Evolutionary conservation across 106 monocot genomes (phyloP).

Genomic region (Gastrodia elata): DNA sequence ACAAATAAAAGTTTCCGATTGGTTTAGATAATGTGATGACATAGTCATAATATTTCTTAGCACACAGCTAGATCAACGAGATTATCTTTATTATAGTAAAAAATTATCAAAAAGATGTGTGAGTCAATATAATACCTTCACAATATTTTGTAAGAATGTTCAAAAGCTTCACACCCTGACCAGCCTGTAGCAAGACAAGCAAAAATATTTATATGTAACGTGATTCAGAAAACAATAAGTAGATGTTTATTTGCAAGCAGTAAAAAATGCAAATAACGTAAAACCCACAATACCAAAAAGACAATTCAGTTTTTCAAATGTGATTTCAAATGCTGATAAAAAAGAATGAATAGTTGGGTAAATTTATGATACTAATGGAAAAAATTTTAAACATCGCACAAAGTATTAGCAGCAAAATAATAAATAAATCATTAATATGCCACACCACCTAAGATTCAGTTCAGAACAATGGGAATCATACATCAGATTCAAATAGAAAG

Average conservation of each 20-base stretch:
- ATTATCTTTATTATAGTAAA: background rate
- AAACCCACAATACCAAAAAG: background rate
- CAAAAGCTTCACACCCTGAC: conserved; percentile 77
- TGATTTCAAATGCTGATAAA: background rate
- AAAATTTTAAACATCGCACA: background rate
- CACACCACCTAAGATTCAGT: background rate
- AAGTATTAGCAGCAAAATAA: background rate
- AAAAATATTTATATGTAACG: background rate
- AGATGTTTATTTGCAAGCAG: background rate
- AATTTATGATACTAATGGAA: background rate
- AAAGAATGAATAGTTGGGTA: background rate
- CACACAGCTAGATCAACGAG: background rate
- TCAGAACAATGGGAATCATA: background rate
- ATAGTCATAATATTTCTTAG: background rate
- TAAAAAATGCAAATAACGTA: background rate
- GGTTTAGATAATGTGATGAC: background rate
- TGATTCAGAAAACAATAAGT: background rate
- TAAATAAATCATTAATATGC: background rate
- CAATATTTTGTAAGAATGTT: conserved; percentile 92
- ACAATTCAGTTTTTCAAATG: background rate
- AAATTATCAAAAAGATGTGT: background rate
- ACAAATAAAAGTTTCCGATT: background rate
- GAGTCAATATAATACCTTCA: conserved; percentile 51
- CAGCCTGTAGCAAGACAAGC: conserved; percentile 41
- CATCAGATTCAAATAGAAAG: background rate